Evolutionary conservation across 495 filamentous ascomycete species (phyloP), one percentile per base, ranked within the genome.

Genomic region (Talaromyces trachyspermus): DNA sequence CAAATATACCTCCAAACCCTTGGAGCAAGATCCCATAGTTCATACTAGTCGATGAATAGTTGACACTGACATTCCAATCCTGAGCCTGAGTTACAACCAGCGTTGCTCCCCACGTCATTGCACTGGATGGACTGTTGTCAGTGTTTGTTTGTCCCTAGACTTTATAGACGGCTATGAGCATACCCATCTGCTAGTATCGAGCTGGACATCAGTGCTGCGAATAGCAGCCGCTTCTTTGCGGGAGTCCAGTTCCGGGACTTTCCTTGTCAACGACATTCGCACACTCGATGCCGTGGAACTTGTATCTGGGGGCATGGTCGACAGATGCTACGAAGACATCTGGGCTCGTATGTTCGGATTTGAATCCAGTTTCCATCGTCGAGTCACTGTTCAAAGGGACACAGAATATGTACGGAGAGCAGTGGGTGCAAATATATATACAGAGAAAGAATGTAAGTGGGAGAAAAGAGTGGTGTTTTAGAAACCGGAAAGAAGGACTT

Each of bases 1-100:
- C 73, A 44, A 76, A 60, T n/a, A 77, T 56, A 6, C 75, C 72
- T 22, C 75, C 74, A 40, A 74, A 66, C 0, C 71, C 75, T 52
- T 77, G 73, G 45, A 76, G 58, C 48, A 78, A 60, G 48, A 79
- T 70, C 14, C 69, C 71, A 24, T 68, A 71, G 54, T 64, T 69
- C 55, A 73, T 66, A 12, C 71, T 76, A 6, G 64, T 66, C 0
- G 68, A 60, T 7, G 74, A 68, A 24, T 67, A 60, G 6, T 60
- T 46, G 24, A 71, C 41, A 5, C 49, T 59, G 51, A 76, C 72
- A n/a, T 60, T 42, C 72, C 72, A 77, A 23, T 69, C 64, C 23
- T 63, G 54, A 2, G 70, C 68, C 50, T 79, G 75, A n/a, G 59
- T 54, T 29, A 65, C 64, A 36, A 78, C 62, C 20, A 76, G 52